phyloP scores from a whole-genome alignment of 176 grass and related monocot species.

The Phyllostachys edulis region DNA sequence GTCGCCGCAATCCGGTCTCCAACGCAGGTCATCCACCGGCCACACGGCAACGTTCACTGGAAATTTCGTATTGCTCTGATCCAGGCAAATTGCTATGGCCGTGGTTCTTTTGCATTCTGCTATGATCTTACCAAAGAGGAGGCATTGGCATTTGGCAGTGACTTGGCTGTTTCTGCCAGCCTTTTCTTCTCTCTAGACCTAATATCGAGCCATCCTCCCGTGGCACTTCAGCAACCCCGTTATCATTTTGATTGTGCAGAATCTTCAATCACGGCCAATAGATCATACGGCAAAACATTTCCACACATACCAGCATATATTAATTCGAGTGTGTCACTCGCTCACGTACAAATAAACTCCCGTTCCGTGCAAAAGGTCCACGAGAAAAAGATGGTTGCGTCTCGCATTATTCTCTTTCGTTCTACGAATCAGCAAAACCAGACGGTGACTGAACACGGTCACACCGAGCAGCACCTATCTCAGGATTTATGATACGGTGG shows the following conservation, averaged over 20 bases:
- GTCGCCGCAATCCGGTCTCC: not conserved
- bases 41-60: not conserved
- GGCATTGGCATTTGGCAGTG: no score
- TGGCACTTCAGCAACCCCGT: not conserved
- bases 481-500: not conserved
- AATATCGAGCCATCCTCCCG: not conserved
- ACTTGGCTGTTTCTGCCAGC: no score
- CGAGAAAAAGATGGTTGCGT: conserved; percentile 18
- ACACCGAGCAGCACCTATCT: conserved; percentile 1
- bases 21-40: not conserved
- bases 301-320: not conserved
- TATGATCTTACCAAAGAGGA: no score
- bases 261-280: not conserved
- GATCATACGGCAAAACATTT: not conserved
- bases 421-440: conserved; percentile 19
- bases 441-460: not conserved
- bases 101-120: not conserved
- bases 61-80: not conserved
- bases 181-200: no score
- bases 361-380: conserved; percentile 13
- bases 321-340: not conserved
- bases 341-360: conserved; percentile 27
- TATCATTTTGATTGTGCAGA: not conserved
- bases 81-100: not conserved
- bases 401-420: conserved; percentile 36